Base-by-base conservation (phyloP, 306 rosid species). In the Prunus padus region DNA sequence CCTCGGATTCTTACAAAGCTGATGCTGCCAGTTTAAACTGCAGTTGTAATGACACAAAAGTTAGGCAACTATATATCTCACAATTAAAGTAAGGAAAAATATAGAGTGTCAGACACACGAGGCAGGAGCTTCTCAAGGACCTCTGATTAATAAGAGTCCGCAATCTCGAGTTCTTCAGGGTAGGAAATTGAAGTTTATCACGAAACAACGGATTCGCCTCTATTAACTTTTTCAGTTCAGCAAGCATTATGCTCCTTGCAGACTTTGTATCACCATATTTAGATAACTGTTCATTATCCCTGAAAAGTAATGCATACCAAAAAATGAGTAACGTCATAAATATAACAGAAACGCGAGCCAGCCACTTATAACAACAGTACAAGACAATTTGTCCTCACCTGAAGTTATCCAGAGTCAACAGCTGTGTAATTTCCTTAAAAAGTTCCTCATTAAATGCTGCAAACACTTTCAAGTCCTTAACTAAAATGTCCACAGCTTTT, bases 1-100 rank as follows among this genome's bases (percentile, higher is more conserved):
- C 87, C 98, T 89, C 40, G 99, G 99, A 74, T 88, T 96, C 93
- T 96, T 96, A 83, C 99, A 96, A 76, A 96, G 99, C 79, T 96
- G 99, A 87, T 96, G 99, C 85, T 96, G 99, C 99, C 99, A 96
- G 75, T 96, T 96, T 83, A 96, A 89, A 84, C 99, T 96, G 94
- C 88, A 82, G 79, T 59, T 67, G 50, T 81, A 69, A 86, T 51
- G 51, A 54, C 16, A 42, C 49, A 67, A 73, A 44, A 54, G 40
- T 55, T 12, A 73, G 76, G 26, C 54, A 67, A 81, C 49, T 60
- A 31, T 61, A 44, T 63, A 61, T 49, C 56, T 33, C 12, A 69
- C 40, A 69, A 49, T 5, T 33, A 10, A 72, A 76, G 76, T 44
- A 69, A 76, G 25, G n/a, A 46, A 59, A 55, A 37, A 42, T 73